Conservation (phyloP, 1,139 yeast species). For the Blastobotrys elegans region DNA sequence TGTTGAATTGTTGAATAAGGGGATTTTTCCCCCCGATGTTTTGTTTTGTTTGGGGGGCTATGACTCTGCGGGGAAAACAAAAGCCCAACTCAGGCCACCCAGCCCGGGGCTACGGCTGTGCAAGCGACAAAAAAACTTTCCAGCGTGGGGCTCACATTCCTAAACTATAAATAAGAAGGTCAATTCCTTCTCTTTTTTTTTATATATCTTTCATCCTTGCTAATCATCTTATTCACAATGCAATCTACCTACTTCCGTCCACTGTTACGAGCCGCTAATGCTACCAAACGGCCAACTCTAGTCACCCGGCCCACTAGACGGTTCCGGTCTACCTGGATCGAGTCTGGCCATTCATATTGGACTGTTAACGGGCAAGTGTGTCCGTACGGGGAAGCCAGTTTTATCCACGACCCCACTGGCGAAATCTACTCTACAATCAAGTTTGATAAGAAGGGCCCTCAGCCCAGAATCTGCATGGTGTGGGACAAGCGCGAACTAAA, state of each 20-base stretch:
- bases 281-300: conserved; percentile 4
- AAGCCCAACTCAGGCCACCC: not conserved
- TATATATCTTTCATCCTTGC: too few species aligned
- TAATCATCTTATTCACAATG: too few species aligned
- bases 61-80: not conserved
- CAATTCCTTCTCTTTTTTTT: too few species aligned
- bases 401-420: conserved; percentile 14
- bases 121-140: too few species aligned
- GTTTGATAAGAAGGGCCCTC: conserved; percentile 13
- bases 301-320: conserved; percentile 5
- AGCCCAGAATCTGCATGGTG: conserved; percentile 13
- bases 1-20: conserved; percentile 2
- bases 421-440: conserved; percentile 11
- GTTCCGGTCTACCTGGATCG: conserved; percentile 8
- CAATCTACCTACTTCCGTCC: not conserved
- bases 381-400: conserved; percentile 11
- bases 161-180: too few species aligned
- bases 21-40: not conserved
- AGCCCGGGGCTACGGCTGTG: too few species aligned
- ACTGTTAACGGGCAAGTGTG: conserved; percentile 13
- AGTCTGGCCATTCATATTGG: conserved; percentile 13
- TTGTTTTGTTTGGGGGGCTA: not conserved
- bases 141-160: not conserved
- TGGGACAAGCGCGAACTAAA: conserved; percentile 12
- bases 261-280: conserved; percentile 1